Conservation (phyloP, 2,329 filamentous ascomycete species). For the Botryotinia narcissicola region DNA sequence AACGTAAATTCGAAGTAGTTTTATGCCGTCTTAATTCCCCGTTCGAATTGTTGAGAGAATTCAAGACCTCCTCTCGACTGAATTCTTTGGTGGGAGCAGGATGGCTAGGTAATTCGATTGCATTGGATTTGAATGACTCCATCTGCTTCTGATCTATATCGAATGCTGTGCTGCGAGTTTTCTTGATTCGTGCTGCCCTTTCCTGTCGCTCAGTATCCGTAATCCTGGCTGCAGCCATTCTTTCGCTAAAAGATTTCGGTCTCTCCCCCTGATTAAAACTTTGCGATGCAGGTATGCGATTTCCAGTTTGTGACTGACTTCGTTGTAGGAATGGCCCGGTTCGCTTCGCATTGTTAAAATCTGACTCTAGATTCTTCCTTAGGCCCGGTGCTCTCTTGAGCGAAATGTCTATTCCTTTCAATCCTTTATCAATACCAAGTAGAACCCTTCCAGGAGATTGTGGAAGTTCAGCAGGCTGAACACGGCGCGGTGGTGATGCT, state of each 20-base stretch:
- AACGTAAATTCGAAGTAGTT: constrained; percentile 30
- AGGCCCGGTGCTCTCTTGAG: constrained; percentile 67
- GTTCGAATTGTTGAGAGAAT: constrained; percentile 33
- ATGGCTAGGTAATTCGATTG: constrained; percentile 52
- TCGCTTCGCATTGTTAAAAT: constrained; percentile 33
- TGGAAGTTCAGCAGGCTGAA: constrained; percentile 51
- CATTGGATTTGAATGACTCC: constrained; percentile 57
- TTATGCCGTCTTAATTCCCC: constrained; percentile 45
- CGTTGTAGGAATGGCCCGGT: constrained; percentile 47
- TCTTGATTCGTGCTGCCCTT: constrained; percentile 51
- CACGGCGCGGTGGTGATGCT: constrained; percentile 65
- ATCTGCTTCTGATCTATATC: constrained; percentile 56
- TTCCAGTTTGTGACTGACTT: constrained; percentile 38
- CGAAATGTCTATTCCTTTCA: constrained; percentile 78
- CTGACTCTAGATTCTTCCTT: constrained; percentile 40
- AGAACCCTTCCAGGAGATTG: constrained; percentile 77
- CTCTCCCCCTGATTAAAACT: constrained; percentile 42
- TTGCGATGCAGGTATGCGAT: constrained; percentile 26
- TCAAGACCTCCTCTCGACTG: constrained; percentile 61
- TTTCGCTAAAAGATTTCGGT: constrained; percentile 71
- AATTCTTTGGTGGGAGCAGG: constrained; percentile 52
- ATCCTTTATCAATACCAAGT: constrained; percentile 85
- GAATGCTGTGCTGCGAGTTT: constrained; percentile 55
- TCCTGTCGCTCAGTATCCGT: constrained; percentile 54
- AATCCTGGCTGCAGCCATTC: constrained; percentile 68